Base-by-base conservation (phyloP, 139 green algal species). In the Chlamydomonas incerta region DNA sequence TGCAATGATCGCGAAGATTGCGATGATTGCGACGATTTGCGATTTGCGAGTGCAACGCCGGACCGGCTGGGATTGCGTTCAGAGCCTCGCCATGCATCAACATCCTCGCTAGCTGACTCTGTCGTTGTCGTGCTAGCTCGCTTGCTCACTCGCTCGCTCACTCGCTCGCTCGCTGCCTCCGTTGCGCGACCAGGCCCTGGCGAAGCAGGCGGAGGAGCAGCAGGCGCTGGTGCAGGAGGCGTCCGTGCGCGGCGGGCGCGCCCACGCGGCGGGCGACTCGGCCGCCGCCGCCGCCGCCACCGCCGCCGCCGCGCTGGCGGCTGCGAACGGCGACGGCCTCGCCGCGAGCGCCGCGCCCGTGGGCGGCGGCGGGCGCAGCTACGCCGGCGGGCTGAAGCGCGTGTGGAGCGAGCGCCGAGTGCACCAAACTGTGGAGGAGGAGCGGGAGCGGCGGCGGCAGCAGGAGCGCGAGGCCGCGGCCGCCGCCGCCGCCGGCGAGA, bases 371-470 rank as follows among this genome's bases (percentile, higher is more conserved):
- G 75, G 75, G 13, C 60, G 75, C 15, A 82, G 60, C 57, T 82
- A 73, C 58, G 75, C 75, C 14, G 75, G 75, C 35, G 75, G 75
- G 6, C 41, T 82, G 35, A 82, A 82, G 60, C 75, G 75, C 28
- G 41, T 82, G 60, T 82, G 75, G 75, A 73, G 60, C 60, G 75
- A 73, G 28, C 75, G 75, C 18, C 29, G 60, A 1, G 33, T 73
- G 29, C 17, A 0, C 4, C 57, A 81, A 33, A 52, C 52, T 21
- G 52, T 68, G 37, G 20, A 33, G 74, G 57, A 81, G 29, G 74
- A 58, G 74, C 57, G 57, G 47, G 74, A 58, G 74, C 57, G 57
- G 57, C 20, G 26, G 55, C 57, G 34, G 34, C 0, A 26, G 13
- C 34, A 67, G 57, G 18, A 26, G 34, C 20, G 33, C 0, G 23